Conservation (phyloP, 1,284 basidiomycete genomes). For the Athelia psychrophila region DNA sequence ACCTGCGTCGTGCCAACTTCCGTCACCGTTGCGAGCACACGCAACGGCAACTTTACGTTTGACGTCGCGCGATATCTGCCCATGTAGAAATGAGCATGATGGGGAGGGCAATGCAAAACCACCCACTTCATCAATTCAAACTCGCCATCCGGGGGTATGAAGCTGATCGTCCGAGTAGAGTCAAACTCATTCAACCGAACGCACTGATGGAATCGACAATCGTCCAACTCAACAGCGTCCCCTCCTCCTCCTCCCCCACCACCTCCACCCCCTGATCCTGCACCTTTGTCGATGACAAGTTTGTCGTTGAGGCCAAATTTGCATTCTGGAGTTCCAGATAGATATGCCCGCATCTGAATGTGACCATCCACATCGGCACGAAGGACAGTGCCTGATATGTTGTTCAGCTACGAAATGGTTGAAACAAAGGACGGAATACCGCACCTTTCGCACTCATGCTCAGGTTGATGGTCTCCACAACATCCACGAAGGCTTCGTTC, state of each 20-base stretch:
- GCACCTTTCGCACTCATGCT: conserved; percentile 94
- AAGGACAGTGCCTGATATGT: conserved; percentile 71
- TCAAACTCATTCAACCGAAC: conserved; percentile 95
- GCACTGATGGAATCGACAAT: conserved; percentile 99
- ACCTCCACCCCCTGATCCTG: neutral
- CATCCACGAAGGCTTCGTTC: conserved; percentile 98
- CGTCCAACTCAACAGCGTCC: conserved; percentile 92
- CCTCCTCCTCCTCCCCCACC: conserved; percentile 41
- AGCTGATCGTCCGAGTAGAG: conserved; percentile 89
- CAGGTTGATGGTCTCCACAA: conserved; percentile 94
- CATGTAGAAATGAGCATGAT: conserved; percentile 6
- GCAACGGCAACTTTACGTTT: conserved; percentile 93
- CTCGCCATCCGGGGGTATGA: conserved; percentile 98
- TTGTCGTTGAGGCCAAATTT: conserved; percentile 99
- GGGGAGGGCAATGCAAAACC: conserved; percentile 4
- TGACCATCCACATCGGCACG: conserved; percentile 99
- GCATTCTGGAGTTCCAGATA: conserved; percentile 95
- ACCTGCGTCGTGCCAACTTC: conserved; percentile 92
- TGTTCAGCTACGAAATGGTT: neutral
- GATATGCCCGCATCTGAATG: conserved; percentile 96
- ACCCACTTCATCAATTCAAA: conserved; percentile 94
- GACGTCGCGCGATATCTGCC: conserved; percentile 90
- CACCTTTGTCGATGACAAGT: conserved; percentile 88
- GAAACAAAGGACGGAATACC: conserved; percentile 15
- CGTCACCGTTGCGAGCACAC: conserved; percentile 88